phyloP scores from a whole-genome alignment of 2,329 filamentous ascomycete genomes.

The Coniella vitis region DNA sequence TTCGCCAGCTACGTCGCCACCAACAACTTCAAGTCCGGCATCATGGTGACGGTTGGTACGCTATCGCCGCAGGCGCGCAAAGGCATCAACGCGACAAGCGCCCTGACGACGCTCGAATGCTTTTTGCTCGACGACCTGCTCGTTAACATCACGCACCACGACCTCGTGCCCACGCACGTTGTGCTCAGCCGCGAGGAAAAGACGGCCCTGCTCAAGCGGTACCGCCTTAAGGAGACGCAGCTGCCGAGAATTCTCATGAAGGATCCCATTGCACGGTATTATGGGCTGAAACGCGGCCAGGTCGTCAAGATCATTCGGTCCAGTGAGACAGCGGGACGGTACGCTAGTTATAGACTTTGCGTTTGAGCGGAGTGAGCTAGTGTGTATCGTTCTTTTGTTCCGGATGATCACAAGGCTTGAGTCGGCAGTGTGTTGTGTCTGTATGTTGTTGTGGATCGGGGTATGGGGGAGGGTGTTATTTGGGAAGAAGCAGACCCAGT shows the following conservation, averaged over 20 bases:
- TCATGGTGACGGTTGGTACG: slow-evolving; percentile 77
- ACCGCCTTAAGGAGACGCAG: slow-evolving; percentile 95
- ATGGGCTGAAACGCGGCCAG: slow-evolving; percentile 83
- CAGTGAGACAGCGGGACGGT: slow-evolving; percentile 90
- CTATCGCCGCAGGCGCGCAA: slow-evolving; percentile 85
- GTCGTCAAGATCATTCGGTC: slow-evolving; percentile 98
- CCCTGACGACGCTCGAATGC: slow-evolving; percentile 77
- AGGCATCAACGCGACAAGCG: slow-evolving; percentile 70
- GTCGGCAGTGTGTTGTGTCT: too few species aligned
- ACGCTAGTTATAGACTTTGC: slow-evolving; percentile 83
- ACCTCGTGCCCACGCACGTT: slow-evolving; percentile 90
- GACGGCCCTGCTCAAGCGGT: slow-evolving; percentile 73
- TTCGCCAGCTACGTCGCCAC: slow-evolving; percentile 78
- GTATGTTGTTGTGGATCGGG: too few species aligned
- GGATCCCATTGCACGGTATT: slow-evolving; percentile 87
- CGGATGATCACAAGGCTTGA: too few species aligned
- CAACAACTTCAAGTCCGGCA: slow-evolving; percentile 80
- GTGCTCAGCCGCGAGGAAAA: slow-evolving; percentile 89
- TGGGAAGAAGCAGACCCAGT: too few species aligned
- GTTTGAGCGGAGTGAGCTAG: slow-evolving; percentile 37
- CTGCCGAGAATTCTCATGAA: slow-evolving; percentile 84
- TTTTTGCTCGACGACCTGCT: slow-evolving; percentile 94
- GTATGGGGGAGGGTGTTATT: too few species aligned
- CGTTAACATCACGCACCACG: slow-evolving; percentile 97
- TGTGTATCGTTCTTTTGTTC: too few species aligned